Evolutionary conservation across 2,329 filamentous ascomycete species (phyloP).

Genomic region (Drechslerella coelobrocha): DNA sequence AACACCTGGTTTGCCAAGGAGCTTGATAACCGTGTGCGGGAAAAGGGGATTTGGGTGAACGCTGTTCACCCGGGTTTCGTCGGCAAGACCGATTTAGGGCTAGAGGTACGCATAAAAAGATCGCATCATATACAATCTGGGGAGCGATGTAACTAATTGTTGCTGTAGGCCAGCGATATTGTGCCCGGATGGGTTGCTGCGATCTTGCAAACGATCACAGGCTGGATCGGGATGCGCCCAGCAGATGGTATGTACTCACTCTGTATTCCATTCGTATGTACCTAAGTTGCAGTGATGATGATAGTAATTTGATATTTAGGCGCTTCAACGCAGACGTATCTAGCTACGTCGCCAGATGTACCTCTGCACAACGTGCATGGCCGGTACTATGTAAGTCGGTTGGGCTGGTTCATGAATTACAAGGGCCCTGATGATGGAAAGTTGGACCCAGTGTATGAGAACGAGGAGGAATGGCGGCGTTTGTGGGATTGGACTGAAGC

Average conservation of each 20-base stretch:
- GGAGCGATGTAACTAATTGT: conserved; percentile 27
- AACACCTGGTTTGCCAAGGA: conserved; percentile 61
- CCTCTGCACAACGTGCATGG: conserved; percentile 48
- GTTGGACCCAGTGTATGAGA: conserved; percentile 32
- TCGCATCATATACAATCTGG: not conserved
- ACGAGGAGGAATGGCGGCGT: conserved; percentile 49
- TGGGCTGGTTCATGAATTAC: conserved; percentile 49
- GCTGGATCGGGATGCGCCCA: conserved; percentile 25
- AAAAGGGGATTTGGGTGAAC: conserved; percentile 57
- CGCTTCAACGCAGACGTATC: conserved; percentile 52
- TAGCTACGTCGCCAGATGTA: conserved; percentile 44
- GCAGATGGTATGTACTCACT: conserved; percentile 12
- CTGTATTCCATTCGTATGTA: conserved; percentile 12
- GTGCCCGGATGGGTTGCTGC: conserved; percentile 7
- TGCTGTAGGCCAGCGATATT: conserved; percentile 37
- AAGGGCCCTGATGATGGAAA: conserved; percentile 41
- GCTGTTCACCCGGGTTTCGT: conserved; percentile 51
- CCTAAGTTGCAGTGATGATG: conserved; percentile 11
- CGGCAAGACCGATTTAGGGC: conserved; percentile 28
- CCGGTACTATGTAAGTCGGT: conserved; percentile 44
- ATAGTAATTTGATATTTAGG: conserved; percentile 30
- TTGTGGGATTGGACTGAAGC: conserved; percentile 52
- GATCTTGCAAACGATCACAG: conserved; percentile 8
- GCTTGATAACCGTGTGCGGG: conserved; percentile 69
- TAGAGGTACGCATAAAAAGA: not conserved